Conservation (phyloP, 805 yeast genomes). For the Starmerella bacillaris region DNA sequence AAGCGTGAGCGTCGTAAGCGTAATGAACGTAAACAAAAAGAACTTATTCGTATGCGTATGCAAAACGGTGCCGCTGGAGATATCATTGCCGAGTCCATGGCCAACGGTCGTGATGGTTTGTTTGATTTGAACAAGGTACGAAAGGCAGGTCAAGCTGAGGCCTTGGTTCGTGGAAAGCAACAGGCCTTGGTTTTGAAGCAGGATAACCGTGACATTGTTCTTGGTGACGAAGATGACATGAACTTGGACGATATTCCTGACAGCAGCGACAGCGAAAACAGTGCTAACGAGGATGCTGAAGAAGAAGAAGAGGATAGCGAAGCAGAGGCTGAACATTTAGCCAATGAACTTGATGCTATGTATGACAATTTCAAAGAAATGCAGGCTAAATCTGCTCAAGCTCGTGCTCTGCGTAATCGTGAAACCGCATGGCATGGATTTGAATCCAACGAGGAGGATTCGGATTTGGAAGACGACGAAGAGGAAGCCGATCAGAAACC, state of each 20-base stretch:
- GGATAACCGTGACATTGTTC: slow-evolving; percentile 13
- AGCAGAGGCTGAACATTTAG: slow-evolving; percentile 38
- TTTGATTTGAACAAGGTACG: slow-evolving; percentile 76
- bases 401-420: slow-evolving; percentile 34
- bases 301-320: slow-evolving; percentile 20
- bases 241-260: slow-evolving; percentile 23
- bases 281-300: slow-evolving; percentile 21
- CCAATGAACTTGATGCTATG: slow-evolving; percentile 68
- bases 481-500: slow-evolving; percentile 17
- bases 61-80: slow-evolving; percentile 86
- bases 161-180: slow-evolving; percentile 54
- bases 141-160: slow-evolving; percentile 63
- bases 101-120: slow-evolving; percentile 52
- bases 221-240: slow-evolving; percentile 18
- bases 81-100: slow-evolving; percentile 76
- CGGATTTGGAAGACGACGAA: slow-evolving; percentile 15
- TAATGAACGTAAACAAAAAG: slow-evolving; percentile 74
- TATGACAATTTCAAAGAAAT: slow-evolving; percentile 44
- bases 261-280: slow-evolving; percentile 22
- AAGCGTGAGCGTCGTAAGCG: slow-evolving; percentile 70
- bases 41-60: slow-evolving; percentile 81
- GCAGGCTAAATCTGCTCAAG: slow-evolving; percentile 30
- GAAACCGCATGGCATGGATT: slow-evolving; percentile 27
- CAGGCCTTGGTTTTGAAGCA: slow-evolving; percentile 23
- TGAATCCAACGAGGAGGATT: slow-evolving; percentile 20